Evolutionary conservation across 2,329 filamentous ascomycete species (phyloP), one percentile per base, ranked within the genome.

Genomic region (Colletotrichum truncatum): DNA sequence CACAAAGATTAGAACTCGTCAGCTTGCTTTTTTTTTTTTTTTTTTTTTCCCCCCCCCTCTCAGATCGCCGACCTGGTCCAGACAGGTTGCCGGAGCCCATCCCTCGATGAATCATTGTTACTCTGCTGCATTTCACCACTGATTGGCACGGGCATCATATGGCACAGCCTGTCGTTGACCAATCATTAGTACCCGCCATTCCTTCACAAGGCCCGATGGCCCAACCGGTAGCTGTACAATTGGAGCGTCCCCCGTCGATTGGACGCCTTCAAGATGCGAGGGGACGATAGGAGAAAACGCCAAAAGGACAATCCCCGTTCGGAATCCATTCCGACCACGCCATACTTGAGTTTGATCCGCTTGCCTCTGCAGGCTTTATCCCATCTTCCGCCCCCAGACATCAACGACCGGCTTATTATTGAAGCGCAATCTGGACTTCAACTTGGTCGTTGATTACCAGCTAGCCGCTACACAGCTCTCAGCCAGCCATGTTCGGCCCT

Each of bases 341-440:
- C 36, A 56, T 56, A 58, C 49, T 55, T 63, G 57, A 34, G 43
- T 45, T 34, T 65, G 62, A 45, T 55, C 57, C 62, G 41, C 41
- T 46, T 51, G 21, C 23, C n/a, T 43, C 51, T 45, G 57, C 62
- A 65, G 36, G 57, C 57, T 66, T 63, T 51, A 56, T 66, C 63
- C 63, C 63, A 63, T 66, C 57, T 66, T 49, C 36, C 51, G 57
- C 43, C 57, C 63, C 63, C 41, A 55, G 51, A n/a, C 57, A 45
- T 56, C 23, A 16, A 48, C 58, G 26, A 62, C 30, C 39, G 46
- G 34, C 28, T 30, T 49, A n/a, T 16, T 16, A 34, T 32, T 32
- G 11, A 32, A 26, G n/a, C n/a, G n/a, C n/a, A n/a, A n/a, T n/a
- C n/a, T n/a, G n/a, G n/a, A n/a, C n/a, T n/a, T n/a, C n/a, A n/a